Percentiles rank a stretch among this genome's conserved stretches.
Conservation (phyloP, 208 protist species). For the Crithidia mellificae region DNA sequence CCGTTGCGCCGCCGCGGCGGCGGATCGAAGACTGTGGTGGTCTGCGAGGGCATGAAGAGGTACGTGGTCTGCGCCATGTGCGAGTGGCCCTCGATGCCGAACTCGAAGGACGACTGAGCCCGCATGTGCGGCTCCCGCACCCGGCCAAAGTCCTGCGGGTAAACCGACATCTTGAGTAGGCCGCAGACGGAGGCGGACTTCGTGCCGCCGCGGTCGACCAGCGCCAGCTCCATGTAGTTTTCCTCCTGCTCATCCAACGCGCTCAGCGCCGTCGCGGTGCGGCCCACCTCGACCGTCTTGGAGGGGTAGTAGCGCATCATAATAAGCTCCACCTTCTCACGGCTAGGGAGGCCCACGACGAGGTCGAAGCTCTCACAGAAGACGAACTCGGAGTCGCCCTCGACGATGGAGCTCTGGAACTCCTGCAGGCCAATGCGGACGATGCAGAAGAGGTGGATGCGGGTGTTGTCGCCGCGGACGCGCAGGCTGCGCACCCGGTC, state of each 20-base stretch:
- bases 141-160: slow-evolving; percentile 42
- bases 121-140: slow-evolving; percentile 6
- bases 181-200: slow-evolving; percentile 47
- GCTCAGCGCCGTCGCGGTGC: slow-evolving; percentile 54
- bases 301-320: slow-evolving; percentile 41
- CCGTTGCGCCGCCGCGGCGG: not conserved
- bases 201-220: slow-evolving; percentile 50
- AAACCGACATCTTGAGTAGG: slow-evolving; percentile 48
- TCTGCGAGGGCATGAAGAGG: slow-evolving; percentile 9
- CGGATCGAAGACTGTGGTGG: not conserved
- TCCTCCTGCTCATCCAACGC: slow-evolving; percentile 29
- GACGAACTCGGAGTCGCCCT: slow-evolving; percentile 48
- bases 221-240: slow-evolving; percentile 47
- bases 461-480: slow-evolving; percentile 11
- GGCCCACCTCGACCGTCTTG: slow-evolving; percentile 48
- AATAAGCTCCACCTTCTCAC: slow-evolving; percentile 70
- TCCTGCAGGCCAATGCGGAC: slow-evolving; percentile 57
- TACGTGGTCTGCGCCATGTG: slow-evolving; percentile 18
- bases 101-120: slow-evolving; percentile 22
- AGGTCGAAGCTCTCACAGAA: slow-evolving; percentile 74
- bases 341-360: slow-evolving; percentile 59
- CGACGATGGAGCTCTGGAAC: slow-evolving; percentile 53
- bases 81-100: slow-evolving; percentile 17
- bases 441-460: slow-evolving; percentile 41
- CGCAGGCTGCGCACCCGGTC: slow-evolving; percentile 44